Evolutionary conservation across 306 rosid genomes (phyloP).

Genomic region (Citrullus colocynthis): DNA sequence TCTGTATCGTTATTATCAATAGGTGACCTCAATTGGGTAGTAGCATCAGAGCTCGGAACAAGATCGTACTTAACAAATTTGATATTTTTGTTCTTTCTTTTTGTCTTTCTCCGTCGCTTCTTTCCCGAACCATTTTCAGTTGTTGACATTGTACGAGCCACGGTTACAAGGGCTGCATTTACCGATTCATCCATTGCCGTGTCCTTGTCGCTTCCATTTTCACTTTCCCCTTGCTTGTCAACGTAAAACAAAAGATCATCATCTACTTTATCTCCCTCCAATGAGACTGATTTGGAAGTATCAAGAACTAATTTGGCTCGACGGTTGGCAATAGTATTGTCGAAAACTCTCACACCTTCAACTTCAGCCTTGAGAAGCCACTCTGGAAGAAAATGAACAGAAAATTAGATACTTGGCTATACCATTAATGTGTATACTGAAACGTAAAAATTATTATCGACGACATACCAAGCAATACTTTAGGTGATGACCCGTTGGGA

Average conservation of each 20-base stretch:
- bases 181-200: slow-evolving; percentile 17
- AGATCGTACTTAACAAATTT: slow-evolving; percentile 46
- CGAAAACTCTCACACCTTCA: slow-evolving; percentile 49
- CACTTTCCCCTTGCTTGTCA: slow-evolving; percentile 37
- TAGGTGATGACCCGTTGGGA: slow-evolving; percentile 35
- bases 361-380: slow-evolving; percentile 59
- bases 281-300: slow-evolving; percentile 13
- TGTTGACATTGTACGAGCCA: slow-evolving; percentile 37
- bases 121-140: slow-evolving; percentile 26
- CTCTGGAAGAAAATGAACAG: slow-evolving; percentile 25
- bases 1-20: slow-evolving; percentile 19
- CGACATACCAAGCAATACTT: slow-evolving; percentile 49
- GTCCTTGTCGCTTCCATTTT: slow-evolving; percentile 19
- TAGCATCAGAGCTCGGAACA: slow-evolving; percentile 7
- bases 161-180: slow-evolving; percentile 39
- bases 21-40: slow-evolving; percentile 15
- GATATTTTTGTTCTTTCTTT: slow-evolving; percentile 21
- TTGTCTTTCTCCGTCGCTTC: slow-evolving; percentile 10
- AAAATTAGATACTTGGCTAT: neutral
- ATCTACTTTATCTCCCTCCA: slow-evolving; percentile 23
- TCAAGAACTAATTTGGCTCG: slow-evolving; percentile 26
- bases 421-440: neutral
- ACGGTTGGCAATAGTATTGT: slow-evolving; percentile 24
- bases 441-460: neutral
- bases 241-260: slow-evolving; percentile 43